These are phyloP conservation scores for Colletotrichum scovillei DNA, from an alignment of 2,329 filamentous ascomycete genomes.

Conservation along the genomic window DNA sequence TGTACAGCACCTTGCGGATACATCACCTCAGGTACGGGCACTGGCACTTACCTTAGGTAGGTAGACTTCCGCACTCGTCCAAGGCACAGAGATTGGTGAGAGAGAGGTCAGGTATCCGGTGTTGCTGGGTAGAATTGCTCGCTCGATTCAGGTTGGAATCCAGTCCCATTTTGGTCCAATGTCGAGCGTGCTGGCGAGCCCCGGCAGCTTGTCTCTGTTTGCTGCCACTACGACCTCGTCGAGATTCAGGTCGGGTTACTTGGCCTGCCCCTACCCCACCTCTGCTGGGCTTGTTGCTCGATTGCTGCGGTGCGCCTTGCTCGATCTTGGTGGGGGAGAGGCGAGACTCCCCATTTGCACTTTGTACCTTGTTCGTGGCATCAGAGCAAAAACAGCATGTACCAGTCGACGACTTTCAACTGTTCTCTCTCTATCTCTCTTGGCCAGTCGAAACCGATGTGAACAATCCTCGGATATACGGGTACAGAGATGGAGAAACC, in stretches of 20 bases:
- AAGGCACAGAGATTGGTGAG: not conserved
- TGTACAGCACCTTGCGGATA: not conserved
- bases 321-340: constrained; percentile 2
- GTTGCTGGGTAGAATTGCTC: not conserved
- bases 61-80: not conserved
- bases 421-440: not conserved
- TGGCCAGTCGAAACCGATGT: not conserved
- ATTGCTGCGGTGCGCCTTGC: not conserved
- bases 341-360: not conserved
- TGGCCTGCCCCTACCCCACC: constrained; percentile 32
- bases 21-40: not conserved
- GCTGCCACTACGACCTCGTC: constrained; percentile 22
- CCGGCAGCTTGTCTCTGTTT: constrained; percentile 4
- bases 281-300: constrained; percentile 27
- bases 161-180: not conserved
- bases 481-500: not conserved
- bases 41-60: not conserved
- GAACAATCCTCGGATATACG: not conserved
- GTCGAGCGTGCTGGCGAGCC: not conserved
- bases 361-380: not conserved
- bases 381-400: not conserved
- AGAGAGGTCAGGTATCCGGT: not conserved
- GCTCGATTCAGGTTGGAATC: not conserved
- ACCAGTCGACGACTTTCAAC: not conserved
- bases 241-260: constrained; percentile 31